phyloP scores from a whole-genome alignment of 2,329 filamentous ascomycete species.

The Podosphaera fusca region DNA sequence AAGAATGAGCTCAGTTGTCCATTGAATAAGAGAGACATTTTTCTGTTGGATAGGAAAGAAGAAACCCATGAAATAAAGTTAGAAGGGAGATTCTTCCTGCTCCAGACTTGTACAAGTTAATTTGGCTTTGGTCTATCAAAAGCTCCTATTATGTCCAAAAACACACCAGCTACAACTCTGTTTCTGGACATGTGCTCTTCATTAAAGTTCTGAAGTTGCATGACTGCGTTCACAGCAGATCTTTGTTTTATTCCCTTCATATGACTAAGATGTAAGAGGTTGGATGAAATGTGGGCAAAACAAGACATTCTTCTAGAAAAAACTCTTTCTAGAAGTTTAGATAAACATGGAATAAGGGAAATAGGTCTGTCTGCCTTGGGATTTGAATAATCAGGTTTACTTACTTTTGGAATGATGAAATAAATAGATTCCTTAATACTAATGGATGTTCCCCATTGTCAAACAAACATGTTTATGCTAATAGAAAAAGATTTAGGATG shows the following conservation, averaged over 20 bases:
- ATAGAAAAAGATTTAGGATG: neutral
- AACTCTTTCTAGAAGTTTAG: neutral
- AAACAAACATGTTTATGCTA: neutral
- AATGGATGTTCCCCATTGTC: neutral
- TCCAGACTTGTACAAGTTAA: neutral
- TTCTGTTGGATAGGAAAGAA: neutral
- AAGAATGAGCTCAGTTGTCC: too few species aligned
- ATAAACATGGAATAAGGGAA: neutral
- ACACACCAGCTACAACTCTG: neutral
- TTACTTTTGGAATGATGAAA: neutral
- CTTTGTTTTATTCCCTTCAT: neutral
- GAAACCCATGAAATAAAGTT: neutral
- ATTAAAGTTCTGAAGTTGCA: neutral
- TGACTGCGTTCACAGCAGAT: neutral
- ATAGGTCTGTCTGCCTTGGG: constrained; percentile 1
- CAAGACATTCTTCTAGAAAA: neutral
- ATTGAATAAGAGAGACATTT: neutral
- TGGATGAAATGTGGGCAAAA: neutral
- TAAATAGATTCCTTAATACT: constrained; percentile 1
- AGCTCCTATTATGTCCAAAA: neutral
- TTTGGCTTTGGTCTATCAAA: neutral
- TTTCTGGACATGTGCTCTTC: neutral
- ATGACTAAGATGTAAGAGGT: neutral
- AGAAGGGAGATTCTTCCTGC: neutral
- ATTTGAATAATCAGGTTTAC: neutral